Conservation (phyloP, 495 filamentous ascomycete species). For the Clavariopsis aquatica region DNA sequence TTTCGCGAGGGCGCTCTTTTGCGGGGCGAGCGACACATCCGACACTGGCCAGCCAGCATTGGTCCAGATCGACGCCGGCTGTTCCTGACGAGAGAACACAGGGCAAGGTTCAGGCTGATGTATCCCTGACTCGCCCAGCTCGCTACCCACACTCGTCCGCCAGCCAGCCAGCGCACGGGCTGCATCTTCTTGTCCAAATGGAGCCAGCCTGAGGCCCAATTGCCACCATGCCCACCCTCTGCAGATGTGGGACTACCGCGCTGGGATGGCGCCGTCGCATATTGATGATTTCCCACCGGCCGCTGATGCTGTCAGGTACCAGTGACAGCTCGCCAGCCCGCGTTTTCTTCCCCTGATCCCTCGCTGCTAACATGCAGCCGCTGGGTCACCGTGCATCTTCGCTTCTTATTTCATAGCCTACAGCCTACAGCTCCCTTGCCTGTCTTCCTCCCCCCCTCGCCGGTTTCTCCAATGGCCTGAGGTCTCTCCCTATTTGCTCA, state of each 20-base stretch:
- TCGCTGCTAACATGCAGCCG: slow-evolving; percentile 19
- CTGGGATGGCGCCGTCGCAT: slow-evolving; percentile 14
- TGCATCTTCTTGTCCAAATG: not conserved
- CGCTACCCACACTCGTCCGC: not conserved
- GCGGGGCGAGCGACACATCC: slow-evolving; percentile 16
- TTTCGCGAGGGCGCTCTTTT: slow-evolving; percentile 10
- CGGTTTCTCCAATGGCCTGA: slow-evolving; percentile 6
- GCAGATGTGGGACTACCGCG: slow-evolving; percentile 3
- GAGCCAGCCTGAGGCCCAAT: slow-evolving; percentile 4
- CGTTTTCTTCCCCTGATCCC: slow-evolving; percentile 1
- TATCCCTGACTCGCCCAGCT: slow-evolving; percentile 20
- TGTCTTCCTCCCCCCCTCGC: slow-evolving; percentile 1
- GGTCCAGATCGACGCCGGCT: slow-evolving; percentile 11
- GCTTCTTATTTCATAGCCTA: slow-evolving; percentile 23
- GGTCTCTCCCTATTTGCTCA: not conserved
- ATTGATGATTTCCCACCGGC: not conserved
- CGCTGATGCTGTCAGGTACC: slow-evolving; percentile 21
- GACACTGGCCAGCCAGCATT: not conserved
- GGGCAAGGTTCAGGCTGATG: slow-evolving; percentile 12
- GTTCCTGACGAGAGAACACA: slow-evolving; percentile 4
- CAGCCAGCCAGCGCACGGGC: not conserved
- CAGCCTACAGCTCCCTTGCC: slow-evolving; percentile 15
- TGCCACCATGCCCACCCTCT: slow-evolving; percentile 9
- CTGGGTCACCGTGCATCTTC: slow-evolving; percentile 14
- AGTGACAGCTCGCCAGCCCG: slow-evolving; percentile 25